These are phyloP conservation scores for Rhizophagus clarus DNA, from an alignment of 192 early-diverging fungal genomes.

Conservation along the genomic window DNA sequence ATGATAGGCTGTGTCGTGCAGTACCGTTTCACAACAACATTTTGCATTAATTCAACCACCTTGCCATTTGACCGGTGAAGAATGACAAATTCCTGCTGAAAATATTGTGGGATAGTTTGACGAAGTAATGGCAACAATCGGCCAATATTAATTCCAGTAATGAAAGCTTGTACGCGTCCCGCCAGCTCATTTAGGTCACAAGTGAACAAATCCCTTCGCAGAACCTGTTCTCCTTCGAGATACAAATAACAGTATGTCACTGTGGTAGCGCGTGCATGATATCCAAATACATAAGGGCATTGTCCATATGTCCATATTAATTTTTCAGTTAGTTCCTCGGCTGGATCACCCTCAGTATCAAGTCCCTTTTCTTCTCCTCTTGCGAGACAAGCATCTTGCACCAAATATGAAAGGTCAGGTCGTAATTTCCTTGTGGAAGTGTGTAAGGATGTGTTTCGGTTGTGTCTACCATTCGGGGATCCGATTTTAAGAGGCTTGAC, in stretches of 20 bases:
- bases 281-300: constrained; percentile 28
- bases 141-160: constrained; percentile 24
- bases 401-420: constrained; percentile 19
- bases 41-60: constrained; percentile 10
- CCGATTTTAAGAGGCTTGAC: constrained; percentile 7
- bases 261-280: constrained; percentile 1
- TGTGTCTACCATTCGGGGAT: not conserved
- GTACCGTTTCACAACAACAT: constrained; percentile 6
- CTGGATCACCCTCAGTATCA: not conserved
- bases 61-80: not conserved
- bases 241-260: constrained; percentile 29
- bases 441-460: not conserved
- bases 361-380: constrained; percentile 29
- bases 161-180: constrained; percentile 24
- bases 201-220: constrained; percentile 10
- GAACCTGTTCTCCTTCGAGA: not conserved
- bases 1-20: not conserved
- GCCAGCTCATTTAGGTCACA: not conserved
- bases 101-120: constrained; percentile 19
- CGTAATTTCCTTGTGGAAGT: constrained; percentile 20
- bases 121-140: constrained; percentile 20
- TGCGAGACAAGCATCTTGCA: constrained; percentile 24
- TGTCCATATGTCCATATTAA: constrained; percentile 26
- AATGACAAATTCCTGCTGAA: not conserved
- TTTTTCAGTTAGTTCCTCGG: not conserved